Percentiles rank a stretch among this genome's conserved stretches.
phyloP scores from a whole-genome alignment of 1,284 basidiomycete species.

The Bothia castanella region DNA sequence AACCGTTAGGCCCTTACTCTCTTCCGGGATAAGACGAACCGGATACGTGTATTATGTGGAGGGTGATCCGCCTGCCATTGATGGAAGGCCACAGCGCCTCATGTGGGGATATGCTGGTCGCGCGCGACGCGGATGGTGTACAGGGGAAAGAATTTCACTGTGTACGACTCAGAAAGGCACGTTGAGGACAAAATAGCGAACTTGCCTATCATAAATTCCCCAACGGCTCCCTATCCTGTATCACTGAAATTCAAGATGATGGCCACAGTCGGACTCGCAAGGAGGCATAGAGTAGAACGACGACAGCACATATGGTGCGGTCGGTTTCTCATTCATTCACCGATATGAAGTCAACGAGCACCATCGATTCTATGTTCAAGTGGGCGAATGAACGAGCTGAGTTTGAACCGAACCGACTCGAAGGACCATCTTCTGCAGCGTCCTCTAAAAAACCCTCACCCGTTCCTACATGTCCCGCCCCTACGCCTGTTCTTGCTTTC shows the following conservation, averaged over 20 bases:
- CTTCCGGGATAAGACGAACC: conserved; percentile 41
- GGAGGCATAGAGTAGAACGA: conserved; percentile 55
- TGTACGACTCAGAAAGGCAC: not conserved
- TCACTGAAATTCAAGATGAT: conserved; percentile 74
- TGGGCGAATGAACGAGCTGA: conserved; percentile 7
- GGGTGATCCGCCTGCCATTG: conserved; percentile 55
- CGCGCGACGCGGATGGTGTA: conserved; percentile 76
- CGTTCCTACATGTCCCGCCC: too few relatives aligned
- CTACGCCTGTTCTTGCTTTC: too few relatives aligned
- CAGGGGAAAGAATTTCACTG: conserved; percentile 82
- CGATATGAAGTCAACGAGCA: conserved; percentile 67
- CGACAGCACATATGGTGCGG: not conserved
- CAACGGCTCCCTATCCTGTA: conserved; percentile 74
- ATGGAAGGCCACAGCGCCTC: conserved; percentile 67
- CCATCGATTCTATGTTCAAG: conserved; percentile 62
- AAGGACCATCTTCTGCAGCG: too few relatives aligned
- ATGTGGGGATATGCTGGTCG: conserved; percentile 69
- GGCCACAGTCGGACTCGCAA: conserved; percentile 68
- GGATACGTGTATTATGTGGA: conserved; percentile 70
- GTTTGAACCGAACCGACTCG: conserved; percentile 33
- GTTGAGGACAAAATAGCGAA: conserved; percentile 5
- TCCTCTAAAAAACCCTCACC: too few relatives aligned
- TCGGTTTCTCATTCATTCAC: conserved; percentile 6
- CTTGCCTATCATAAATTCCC: conserved; percentile 59
- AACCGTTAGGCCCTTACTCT: not conserved